Evolutionary conservation across 108 stramenopile species (phyloP), one percentile per base, ranked within the genome.

Genomic region (Discostella stelligeroides): DNA sequence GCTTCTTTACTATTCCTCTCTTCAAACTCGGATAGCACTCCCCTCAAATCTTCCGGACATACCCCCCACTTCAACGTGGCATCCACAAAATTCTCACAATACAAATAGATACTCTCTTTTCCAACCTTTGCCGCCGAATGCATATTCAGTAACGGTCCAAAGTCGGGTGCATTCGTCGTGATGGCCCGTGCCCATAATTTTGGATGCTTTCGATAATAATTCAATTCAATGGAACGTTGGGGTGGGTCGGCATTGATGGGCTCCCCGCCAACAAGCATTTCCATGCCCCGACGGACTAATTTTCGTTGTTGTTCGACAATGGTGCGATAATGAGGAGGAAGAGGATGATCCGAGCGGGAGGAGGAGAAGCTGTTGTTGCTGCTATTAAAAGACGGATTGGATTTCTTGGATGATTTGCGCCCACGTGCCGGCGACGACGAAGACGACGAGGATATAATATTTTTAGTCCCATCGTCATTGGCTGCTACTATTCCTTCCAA

Each of bases 211-310:
- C 60, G 68, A 15, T 76, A 48, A 48, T 94, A 94, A 45, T 55
- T 68, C 4, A 94, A 60, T 54, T 91, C 90, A 11, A 94, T 64
- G 15, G 57, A 72, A 20, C 90, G 61, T 50, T 84, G 85, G 8
- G 93, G 93, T 41, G 93, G 93, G 74, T 94, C 89, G 24, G 92
- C 92, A 69, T 89, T 91, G 64, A 94, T 91, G 21, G 90, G 90
- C 25, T 88, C 86, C 2, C 92, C 92, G 14, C 89, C 89, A 1
- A 94, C 92, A 23, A 94, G 76, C 92, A 94, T 94, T 76, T 94
- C 92, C 90, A 94, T 94, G 18, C 92, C 92, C 45, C 92, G 65
- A 0, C 92, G 89, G 1, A 90, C 84, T 84, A 92, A 81, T 70
- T 88, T 92, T 51, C 50, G 21, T 39, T 60, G 39, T 27, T 27